These are phyloP conservation scores for Phaeosphaeria sp. DNA, from an alignment of 2,329 filamentous ascomycete species.

Conservation along the genomic window DNA sequence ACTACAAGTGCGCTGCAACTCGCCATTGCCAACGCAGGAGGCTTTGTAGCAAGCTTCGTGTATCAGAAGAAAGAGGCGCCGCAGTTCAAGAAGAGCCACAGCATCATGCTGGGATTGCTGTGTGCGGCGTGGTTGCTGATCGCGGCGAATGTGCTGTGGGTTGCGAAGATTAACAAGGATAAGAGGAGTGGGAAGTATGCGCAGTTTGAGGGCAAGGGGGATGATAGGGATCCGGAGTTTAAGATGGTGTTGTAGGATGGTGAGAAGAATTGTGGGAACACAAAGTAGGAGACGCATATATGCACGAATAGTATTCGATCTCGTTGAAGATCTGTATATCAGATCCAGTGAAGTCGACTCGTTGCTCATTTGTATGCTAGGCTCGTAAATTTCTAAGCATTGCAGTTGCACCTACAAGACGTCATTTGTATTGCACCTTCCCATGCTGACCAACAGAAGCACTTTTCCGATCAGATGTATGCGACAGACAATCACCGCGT, in stretches of 20 bases:
- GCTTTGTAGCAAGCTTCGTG: constrained; percentile 70
- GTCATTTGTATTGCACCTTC: too few species aligned
- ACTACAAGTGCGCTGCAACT: constrained; percentile 71
- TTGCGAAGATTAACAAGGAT: constrained; percentile 68
- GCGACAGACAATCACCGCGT: too few species aligned
- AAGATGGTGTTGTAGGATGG: constrained; percentile 61
- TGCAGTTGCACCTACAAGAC: too few species aligned
- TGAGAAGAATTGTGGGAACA: not conserved
- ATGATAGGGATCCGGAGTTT: constrained; percentile 70
- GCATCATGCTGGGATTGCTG: constrained; percentile 65
- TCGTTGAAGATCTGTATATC: too few species aligned
- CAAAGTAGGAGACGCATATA: not conserved
- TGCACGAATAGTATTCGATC: not conserved
- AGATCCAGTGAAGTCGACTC: too few species aligned
- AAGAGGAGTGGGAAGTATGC: constrained; percentile 67
- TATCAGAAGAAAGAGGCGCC: constrained; percentile 66
- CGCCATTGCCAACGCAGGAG: constrained; percentile 71
- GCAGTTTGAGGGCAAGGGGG: constrained; percentile 62
- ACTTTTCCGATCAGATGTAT: too few species aligned
- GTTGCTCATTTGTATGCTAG: too few species aligned
- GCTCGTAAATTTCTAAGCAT: too few species aligned
- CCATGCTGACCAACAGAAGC: too few species aligned
- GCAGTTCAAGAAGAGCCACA: constrained; percentile 67
- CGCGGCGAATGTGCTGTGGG: constrained; percentile 67
- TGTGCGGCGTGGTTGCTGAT: constrained; percentile 71